Evolutionary conservation across 2,329 filamentous ascomycete species (phyloP).

Genomic region (Fusarium pseudocircinatum): DNA sequence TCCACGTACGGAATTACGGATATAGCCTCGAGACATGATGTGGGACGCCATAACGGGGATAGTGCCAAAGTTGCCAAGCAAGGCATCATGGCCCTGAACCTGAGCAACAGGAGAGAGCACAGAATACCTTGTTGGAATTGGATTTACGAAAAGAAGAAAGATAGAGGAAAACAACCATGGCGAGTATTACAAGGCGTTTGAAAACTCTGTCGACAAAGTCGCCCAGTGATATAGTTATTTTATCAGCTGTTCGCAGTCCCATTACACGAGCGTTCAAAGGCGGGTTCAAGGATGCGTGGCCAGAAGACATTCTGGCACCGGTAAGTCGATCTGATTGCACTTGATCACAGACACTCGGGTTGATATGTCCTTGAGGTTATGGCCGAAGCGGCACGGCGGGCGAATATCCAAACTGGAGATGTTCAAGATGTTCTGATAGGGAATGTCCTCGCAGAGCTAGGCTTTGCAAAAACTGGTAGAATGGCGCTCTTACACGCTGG

Average conservation of each 20-base stretch:
- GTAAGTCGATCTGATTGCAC: conserved; percentile 45
- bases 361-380: neutral
- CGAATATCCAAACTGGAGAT: conserved; percentile 62
- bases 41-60: neutral
- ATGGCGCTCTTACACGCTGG: conserved; percentile 89
- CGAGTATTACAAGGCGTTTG: neutral
- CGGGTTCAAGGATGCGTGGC: conserved; percentile 84
- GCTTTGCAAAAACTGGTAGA: conserved; percentile 86
- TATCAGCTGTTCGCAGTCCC: conserved; percentile 89
- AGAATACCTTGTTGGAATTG: neutral
- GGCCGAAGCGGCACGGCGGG: conserved; percentile 43
- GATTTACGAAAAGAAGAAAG: neutral
- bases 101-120: no score
- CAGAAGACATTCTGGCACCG: conserved; percentile 82
- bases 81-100: no score
- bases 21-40: neutral
- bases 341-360: rapidly evolving
- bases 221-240: conserved; percentile 83
- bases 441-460: conserved; percentile 88
- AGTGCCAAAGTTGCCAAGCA: neutral
- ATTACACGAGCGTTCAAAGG: conserved; percentile 85
- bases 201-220: conserved; percentile 59
- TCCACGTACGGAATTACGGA: neutral
- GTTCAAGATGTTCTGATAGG: conserved; percentile 83
- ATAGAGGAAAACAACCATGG: neutral